Evolutionary conservation across 2,329 filamentous ascomycete species (phyloP), one percentile per base, ranked within the genome.

Genomic region (Achaetomium macrosporum): DNA sequence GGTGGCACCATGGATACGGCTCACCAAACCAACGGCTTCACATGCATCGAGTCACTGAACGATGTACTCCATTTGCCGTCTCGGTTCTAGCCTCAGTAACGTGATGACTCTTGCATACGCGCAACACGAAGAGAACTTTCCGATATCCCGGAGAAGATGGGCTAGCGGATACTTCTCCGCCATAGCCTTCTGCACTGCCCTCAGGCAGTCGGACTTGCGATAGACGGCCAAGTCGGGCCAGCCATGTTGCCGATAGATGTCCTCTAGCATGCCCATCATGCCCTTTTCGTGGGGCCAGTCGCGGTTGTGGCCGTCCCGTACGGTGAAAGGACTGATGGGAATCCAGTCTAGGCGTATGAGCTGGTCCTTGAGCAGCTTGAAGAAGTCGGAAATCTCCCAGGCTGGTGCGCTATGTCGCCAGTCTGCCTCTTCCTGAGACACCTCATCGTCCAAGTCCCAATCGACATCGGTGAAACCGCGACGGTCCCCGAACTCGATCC

Each of bases 361-460:
- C 16, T 44, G 33, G 2, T 50, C 20, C 48, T 50, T 50, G 25
- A 50, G 47, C 5, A 44, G 15, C 47, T 50, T 41, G 11, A 50
- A 50, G 25, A 50, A 50, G 41, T 50, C 35, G 3, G 41, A 9
- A 11, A 50, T 45, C 1, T n/a, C 10, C 41, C 41, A 50, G 3
- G 35, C 35, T 2, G n/a, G n/a, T n/a, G n/a, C n/a, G n/a, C n/a
- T n/a, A 33, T 33, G 30, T 33, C 30, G 30, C 12, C 30, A 33
- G 30, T 10, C 1, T 15, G 16, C 13, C 36, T n/a, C n/a, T n/a
- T n/a, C n/a, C n/a, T n/a, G n/a, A n/a, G n/a, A n/a, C n/a, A n/a
- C n/a, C n/a, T n/a, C n/a, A n/a, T n/a, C n/a, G n/a, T n/a, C n/a
- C n/a, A n/a, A n/a, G n/a, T n/a, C n/a, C n/a, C n/a, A n/a, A n/a